Percentiles rank a stretch among this genome's conserved stretches.
Evolutionary conservation across 352 stramenopile genomes (phyloP).

Genomic region (Globisporangium radiosum): DNA sequence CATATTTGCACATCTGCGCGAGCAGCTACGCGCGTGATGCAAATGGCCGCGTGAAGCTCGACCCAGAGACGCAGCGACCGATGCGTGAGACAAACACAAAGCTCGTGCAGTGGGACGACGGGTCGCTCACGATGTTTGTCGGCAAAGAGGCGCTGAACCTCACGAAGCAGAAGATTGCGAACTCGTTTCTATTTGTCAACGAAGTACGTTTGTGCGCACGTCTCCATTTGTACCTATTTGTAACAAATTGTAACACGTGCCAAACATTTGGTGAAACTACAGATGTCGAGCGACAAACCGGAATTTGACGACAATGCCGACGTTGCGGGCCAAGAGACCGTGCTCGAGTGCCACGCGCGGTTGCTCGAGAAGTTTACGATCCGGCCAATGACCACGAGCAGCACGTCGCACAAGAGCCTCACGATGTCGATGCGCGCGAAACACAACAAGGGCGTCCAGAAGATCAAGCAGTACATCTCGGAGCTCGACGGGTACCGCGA

Average conservation of each 20-base stretch:
- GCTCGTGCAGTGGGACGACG: constrained; percentile 84
- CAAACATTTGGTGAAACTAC: background rate
- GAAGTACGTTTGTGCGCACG: constrained; percentile 18
- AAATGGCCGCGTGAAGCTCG: constrained; percentile 52
- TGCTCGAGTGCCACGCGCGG: constrained; percentile 77
- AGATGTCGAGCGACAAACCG: constrained; percentile 59
- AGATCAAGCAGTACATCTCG: constrained; percentile 83
- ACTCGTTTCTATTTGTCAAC: constrained; percentile 84
- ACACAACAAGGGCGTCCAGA: constrained; percentile 85
- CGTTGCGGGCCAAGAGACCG: constrained; percentile 58
- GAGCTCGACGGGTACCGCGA: constrained; percentile 78
- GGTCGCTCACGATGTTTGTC: constrained; percentile 82
- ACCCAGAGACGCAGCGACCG: constrained; percentile 49
- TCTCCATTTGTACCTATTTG: background rate
- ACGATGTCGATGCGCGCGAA: constrained; percentile 88
- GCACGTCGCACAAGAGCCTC: constrained; percentile 82
- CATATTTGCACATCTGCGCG: background rate
- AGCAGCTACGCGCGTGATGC: constrained; percentile 48
- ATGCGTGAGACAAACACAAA: constrained; percentile 76
- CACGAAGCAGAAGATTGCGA: constrained; percentile 80
- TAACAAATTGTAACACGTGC: background rate
- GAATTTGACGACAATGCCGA: constrained; percentile 57
- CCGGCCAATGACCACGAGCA: constrained; percentile 75
- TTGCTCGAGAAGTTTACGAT: constrained; percentile 85
- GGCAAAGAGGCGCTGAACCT: constrained; percentile 76